Evolutionary conservation across 257 asterid species (phyloP).

Genomic region (Perilla frutescens): DNA sequence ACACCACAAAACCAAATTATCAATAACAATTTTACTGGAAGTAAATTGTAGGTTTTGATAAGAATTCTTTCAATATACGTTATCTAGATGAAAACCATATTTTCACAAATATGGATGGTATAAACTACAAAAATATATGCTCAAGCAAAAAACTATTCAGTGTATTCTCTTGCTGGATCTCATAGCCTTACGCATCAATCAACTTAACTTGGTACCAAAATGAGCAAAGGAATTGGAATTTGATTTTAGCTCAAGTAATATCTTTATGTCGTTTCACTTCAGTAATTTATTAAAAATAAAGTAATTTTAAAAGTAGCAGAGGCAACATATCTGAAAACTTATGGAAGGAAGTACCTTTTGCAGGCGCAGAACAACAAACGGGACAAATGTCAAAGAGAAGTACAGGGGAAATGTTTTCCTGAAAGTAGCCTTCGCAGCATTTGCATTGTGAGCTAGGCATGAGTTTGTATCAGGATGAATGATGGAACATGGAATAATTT

Average conservation of each 20-base stretch:
- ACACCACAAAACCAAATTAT: background rate
- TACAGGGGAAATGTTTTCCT: constrained; percentile 96
- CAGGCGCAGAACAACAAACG: constrained; percentile 88
- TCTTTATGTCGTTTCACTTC: constrained; percentile 7
- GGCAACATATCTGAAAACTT: constrained; percentile 28
- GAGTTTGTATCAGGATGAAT: constrained; percentile 87
- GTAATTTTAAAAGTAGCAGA: background rate
- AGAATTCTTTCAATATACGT: background rate
- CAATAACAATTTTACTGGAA: background rate
- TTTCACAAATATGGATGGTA: constrained; percentile 17
- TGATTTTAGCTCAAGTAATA: constrained; percentile 13
- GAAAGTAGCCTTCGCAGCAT: constrained; percentile 80
- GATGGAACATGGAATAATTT: constrained; percentile 84
- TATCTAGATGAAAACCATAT: constrained; percentile 21
- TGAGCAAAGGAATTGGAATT: background rate
- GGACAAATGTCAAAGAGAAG: constrained; percentile 97
- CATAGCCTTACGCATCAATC: background rate
- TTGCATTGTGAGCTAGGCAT: constrained; percentile 83
- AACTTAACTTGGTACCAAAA: background rate
- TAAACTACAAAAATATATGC: constrained; percentile 1
- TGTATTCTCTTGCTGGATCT: constrained; percentile 7
- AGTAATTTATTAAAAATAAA: background rate
- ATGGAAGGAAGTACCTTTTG: constrained; percentile 73
- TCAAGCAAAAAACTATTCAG: constrained; percentile 2
- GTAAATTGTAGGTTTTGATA: background rate